These are phyloP conservation scores for Pseudogymnoascus sp. DNA, from an alignment of 2,329 filamentous ascomycete species.

Conservation along the genomic window DNA sequence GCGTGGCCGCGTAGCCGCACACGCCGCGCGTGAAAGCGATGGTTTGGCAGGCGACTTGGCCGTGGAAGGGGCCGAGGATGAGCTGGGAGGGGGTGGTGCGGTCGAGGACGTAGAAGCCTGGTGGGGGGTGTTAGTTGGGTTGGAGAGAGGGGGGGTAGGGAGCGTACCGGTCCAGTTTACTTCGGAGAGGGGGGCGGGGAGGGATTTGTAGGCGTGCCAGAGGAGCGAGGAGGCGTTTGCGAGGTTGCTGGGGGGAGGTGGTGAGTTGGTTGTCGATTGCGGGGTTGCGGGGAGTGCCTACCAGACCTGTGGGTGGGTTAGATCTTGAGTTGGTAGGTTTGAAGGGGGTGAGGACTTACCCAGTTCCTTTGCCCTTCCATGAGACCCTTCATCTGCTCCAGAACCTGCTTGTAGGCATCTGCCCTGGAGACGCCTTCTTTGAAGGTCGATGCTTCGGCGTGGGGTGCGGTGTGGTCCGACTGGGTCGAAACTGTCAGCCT, in stretches of 20 bases:
- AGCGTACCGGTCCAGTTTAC: conserved; percentile 67
- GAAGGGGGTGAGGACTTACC: conserved; percentile 40
- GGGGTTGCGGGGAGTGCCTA: conserved; percentile 18
- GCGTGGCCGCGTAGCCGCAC: conserved; percentile 60
- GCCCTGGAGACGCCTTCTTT: conserved; percentile 55
- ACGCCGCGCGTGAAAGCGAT: conserved; percentile 68
- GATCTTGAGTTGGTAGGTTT: background rate
- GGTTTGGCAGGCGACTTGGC: conserved; percentile 70
- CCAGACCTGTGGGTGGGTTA: conserved; percentile 32
- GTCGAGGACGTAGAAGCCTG: conserved; percentile 70
- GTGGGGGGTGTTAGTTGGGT: background rate
- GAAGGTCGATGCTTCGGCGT: conserved; percentile 74
- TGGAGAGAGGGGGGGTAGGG: background rate
- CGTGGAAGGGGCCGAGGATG: conserved; percentile 72
- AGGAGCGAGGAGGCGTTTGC: conserved; percentile 67
- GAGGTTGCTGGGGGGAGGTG: conserved; percentile 50
- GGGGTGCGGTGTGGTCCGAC: conserved; percentile 25
- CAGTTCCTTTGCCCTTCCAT: conserved; percentile 70
- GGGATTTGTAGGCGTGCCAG: conserved; percentile 71
- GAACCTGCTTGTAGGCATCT: conserved; percentile 65
- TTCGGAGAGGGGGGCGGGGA: conserved; percentile 53
- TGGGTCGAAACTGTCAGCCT: background rate
- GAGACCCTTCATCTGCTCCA: conserved; percentile 60
- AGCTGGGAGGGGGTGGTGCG: conserved; percentile 39
- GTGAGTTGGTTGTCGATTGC: background rate